Conservation (phyloP, 208 protist genomes). For the Trypanosomatidae sp. region DNA sequence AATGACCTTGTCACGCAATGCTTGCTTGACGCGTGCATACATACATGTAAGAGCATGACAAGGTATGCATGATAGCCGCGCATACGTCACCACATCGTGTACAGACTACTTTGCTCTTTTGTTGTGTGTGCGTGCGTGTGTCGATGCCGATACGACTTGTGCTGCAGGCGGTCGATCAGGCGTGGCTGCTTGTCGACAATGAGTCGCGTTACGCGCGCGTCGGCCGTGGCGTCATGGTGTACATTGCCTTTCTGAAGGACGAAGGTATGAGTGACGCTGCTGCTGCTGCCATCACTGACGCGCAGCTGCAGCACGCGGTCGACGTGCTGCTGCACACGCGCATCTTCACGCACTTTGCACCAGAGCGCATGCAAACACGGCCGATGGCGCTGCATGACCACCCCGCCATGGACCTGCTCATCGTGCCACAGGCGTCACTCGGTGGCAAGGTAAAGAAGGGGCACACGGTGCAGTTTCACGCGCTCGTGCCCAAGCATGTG, state of each 20-base stretch:
- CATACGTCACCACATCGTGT: no score
- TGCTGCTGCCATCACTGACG: slow-evolving; percentile 14
- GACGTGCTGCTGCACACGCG: slow-evolving; percentile 38
- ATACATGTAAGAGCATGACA: not conserved
- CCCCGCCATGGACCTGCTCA: slow-evolving; percentile 48
- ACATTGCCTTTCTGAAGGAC: slow-evolving; percentile 51
- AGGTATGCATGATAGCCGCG: not conserved
- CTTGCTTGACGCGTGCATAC: no score
- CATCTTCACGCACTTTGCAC: slow-evolving; percentile 53
- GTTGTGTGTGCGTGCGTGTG: slow-evolving; percentile 1
- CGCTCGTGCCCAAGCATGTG: slow-evolving; percentile 41
- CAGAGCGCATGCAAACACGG: slow-evolving; percentile 25
- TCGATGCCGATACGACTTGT: slow-evolving; percentile 55
- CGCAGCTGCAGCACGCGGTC: slow-evolving; percentile 23
- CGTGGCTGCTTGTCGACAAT: slow-evolving; percentile 63
- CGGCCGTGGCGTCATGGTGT: slow-evolving; percentile 54
- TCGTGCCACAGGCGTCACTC: slow-evolving; percentile 79
- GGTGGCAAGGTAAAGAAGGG: slow-evolving; percentile 78
- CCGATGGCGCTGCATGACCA: slow-evolving; percentile 29
- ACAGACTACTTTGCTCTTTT: not conserved
- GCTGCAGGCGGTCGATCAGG: slow-evolving; percentile 62
- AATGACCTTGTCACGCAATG: no score
- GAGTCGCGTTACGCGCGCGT: slow-evolving; percentile 29
- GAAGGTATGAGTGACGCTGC: not conserved
- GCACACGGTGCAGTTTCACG: slow-evolving; percentile 68